phyloP scores from a whole-genome alignment of 169 alveolate genomes.

The Plasmodium inui region DNA sequence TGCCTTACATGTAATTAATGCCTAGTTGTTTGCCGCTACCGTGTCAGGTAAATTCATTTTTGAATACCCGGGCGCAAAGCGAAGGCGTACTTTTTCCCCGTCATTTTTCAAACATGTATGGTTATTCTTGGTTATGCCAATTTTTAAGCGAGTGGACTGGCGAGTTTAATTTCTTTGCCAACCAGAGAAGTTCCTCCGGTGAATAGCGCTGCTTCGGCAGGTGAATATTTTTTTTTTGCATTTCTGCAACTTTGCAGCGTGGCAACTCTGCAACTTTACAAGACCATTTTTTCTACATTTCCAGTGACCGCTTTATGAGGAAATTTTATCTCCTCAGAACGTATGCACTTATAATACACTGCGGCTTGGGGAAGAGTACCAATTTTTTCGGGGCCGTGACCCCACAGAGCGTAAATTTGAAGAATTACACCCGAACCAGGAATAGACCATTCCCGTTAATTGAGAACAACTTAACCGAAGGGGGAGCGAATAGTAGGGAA shows the following conservation, averaged over 20 bases:
- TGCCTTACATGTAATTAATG: background rate
- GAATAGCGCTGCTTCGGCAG: background rate
- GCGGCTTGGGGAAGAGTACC: background rate
- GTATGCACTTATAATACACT: background rate
- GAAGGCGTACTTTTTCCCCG: background rate
- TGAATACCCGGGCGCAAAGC: background rate
- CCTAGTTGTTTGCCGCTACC: background rate
- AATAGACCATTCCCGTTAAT: background rate
- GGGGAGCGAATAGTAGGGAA: background rate
- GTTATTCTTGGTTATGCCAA: slow-evolving; percentile 4
- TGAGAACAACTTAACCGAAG: background rate
- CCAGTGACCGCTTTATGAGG: background rate
- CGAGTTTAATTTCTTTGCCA: background rate
- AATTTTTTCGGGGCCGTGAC: background rate
- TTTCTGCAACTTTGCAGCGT: background rate
- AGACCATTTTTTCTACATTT: background rate
- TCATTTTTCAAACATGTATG: background rate
- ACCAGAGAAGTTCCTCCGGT: background rate
- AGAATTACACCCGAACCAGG: background rate
- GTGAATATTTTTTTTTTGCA: background rate
- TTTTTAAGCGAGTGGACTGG: background rate
- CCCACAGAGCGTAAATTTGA: background rate
- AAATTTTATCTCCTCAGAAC: background rate
- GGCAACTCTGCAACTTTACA: background rate
- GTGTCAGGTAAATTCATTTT: background rate